Base-by-base conservation (phyloP, 176 grass and related monocot species). In the Calamus simplicifolius region DNA sequence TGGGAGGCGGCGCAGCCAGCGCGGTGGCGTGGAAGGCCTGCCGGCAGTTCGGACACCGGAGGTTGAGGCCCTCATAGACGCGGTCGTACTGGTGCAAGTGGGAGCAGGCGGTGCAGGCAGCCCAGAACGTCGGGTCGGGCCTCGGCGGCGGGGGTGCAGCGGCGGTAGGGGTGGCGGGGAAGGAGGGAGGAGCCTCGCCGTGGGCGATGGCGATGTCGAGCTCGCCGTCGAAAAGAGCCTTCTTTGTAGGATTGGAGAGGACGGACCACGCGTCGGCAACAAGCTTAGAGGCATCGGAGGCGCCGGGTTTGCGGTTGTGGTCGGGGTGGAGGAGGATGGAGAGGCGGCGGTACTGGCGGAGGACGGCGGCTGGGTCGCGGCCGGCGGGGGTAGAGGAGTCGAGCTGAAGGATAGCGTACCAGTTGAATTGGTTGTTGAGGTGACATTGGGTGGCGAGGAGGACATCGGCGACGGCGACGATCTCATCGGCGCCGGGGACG, bases 11-110 rank as follows among this genome's bases (percentile, higher is more conserved):
- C 3, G 80, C 83, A 0, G 60, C 43, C 77, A 88, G 79, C 16
- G 80, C 77, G 28, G 85, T 68, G 2, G 91, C 80, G 18, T 76
- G 43, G 77, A 96, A 96, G n/a, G 83, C 56, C 48, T 71, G 63
- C 16, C 66, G 67, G 75, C 86, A 96, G 31, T 74, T 90, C 16
- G 78, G 66, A 54, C 91, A 96, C 7, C 69, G 43, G 29, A 96
- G 63, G 35, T 64, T 90, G 49, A 57, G 54, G 12, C 6, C 67
- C 80, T 90, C 83, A 14, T 78, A 96, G 38, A 71, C 52, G 30
- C 80, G 50, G 49, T 69, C 77, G 21, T 87, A 96, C 77, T 87
- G 83, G 58, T 96, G 91, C 63, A 90, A 73, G 19, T 90, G 71
- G 52, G 57, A 80, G 70, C 91, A 90, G 59, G 61, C 57, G 27